phyloP scores from a whole-genome alignment of 176 grass and related monocot species.

The Zoysia japonica region DNA sequence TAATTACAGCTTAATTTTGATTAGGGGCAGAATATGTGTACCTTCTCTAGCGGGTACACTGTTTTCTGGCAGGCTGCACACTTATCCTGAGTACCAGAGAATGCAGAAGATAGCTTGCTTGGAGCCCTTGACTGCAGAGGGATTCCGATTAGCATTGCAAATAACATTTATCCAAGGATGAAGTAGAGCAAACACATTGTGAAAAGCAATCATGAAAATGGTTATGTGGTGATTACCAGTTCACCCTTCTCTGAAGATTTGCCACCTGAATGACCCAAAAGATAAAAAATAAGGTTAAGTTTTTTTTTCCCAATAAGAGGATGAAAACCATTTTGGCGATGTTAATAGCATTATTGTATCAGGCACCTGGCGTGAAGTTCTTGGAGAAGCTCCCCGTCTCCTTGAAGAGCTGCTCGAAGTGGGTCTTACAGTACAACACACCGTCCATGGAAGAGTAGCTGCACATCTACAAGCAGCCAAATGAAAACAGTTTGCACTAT shows the following conservation, averaged over 20 bases:
- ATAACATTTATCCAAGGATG: constrained; percentile 15
- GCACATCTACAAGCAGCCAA: constrained; percentile 62
- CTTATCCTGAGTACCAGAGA: constrained; percentile 90
- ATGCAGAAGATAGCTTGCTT: constrained; percentile 82
- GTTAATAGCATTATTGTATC: too few species aligned
- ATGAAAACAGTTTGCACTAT: not conserved
- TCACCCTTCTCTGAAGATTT: constrained; percentile 65
- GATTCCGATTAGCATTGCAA: constrained; percentile 2
- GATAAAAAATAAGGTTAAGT: not conserved
- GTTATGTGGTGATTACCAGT: constrained; percentile 47
- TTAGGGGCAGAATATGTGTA: constrained; percentile 5
- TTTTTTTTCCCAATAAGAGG: too few species aligned
- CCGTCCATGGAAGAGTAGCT: constrained; percentile 97
- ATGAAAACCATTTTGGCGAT: not conserved
- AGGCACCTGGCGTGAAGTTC: constrained; percentile 68
- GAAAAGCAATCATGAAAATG: constrained; percentile 1
- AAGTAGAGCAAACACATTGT: not conserved
- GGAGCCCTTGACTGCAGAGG: constrained; percentile 66
- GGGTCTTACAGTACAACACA: constrained; percentile 94
- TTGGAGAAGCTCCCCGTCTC: constrained; percentile 92
- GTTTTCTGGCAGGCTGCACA: constrained; percentile 85
- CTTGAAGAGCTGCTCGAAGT: constrained; percentile 99
- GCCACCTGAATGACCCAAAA: constrained; percentile 42
- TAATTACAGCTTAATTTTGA: not conserved
- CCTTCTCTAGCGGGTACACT: constrained; percentile 95